Base-by-base conservation (phyloP, 768 basidiomycete species). In the Pleurotus djamor region DNA sequence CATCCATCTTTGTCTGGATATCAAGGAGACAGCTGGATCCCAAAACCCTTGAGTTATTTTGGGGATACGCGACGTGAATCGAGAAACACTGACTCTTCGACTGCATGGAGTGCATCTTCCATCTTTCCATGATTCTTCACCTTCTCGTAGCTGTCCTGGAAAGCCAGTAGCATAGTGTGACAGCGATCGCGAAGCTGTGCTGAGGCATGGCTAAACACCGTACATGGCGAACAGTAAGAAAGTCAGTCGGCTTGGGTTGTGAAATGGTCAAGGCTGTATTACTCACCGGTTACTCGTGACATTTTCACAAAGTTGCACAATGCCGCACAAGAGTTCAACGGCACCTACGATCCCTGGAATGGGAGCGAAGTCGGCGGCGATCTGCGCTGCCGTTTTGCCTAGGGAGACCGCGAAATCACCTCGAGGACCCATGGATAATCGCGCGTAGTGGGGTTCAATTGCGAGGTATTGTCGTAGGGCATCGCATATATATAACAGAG, bases 201-300 rank as follows among this genome's bases (percentile, higher is more conserved):
- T 12, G 59, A 48, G 16, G 54, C 52, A 36, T 60, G 16, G 33
- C 62, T 63, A 28, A 7, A 43, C 14, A 54, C 43, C 41, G 52
- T 14, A 13, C 10, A 57, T 43, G 16, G 34, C 35, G 41, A 56
- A 17, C 32, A 13, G 8, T 12, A 58, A 4, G 38, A 55, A 6
- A 10, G 33, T 5, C 28, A 21, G 41, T 16, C 8, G 49, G 14
- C 0, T 33, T 28, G 45, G 28, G 21, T 28, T 28, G 21, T 28
- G 21, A 28, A 28, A 28, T 28, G 21, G 21, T 28, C 21, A 28
- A 28, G 21, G 48, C 38, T 37, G 14, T 14, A 44, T 12, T 21
- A 62, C 67, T 17, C 63, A 82, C 84, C 74, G 76, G 66, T 86
- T 86, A 2, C 72, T 69, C 2, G 71, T 61, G 8, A 84, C 80